A percentile compares a stretch with the other conserved stretches of the same genome.
These are phyloP conservation scores for Hymenoscyphus linearis DNA, from an alignment of 2,329 filamentous ascomycete genomes.

Conservation along the genomic window DNA sequence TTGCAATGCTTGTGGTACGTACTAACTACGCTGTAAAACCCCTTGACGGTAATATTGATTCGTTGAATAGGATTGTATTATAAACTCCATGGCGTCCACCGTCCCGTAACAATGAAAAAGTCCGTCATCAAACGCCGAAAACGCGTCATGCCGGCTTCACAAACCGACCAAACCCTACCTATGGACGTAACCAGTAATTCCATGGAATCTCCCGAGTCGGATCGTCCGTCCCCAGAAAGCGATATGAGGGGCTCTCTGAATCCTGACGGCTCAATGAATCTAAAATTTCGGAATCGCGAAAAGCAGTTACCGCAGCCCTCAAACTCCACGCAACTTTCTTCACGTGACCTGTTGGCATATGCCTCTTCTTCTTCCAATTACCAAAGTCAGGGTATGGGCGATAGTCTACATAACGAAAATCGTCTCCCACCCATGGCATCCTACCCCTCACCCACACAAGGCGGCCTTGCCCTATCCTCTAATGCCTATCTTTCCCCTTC, in stretches of 20 bases:
- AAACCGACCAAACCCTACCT: constrained; percentile 37
- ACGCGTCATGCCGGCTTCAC: constrained; percentile 77
- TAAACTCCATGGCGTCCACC: constrained; percentile 89
- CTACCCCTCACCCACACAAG: constrained; percentile 37
- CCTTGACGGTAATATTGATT: constrained; percentile 14
- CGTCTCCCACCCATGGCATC: constrained; percentile 46
- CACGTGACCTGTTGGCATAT: constrained; percentile 41
- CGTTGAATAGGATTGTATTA: constrained; percentile 68
- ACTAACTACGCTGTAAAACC: constrained; percentile 21
- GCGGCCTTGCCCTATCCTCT: constrained; percentile 54
- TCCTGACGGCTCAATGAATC: constrained; percentile 59
- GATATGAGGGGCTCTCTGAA: constrained; percentile 48
- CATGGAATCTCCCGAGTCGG: constrained; percentile 31
- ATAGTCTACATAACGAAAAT: constrained; percentile 51
- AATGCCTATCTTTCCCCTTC: constrained; percentile 54
- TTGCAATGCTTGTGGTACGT: constrained; percentile 94
- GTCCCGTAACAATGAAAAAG: constrained; percentile 98
- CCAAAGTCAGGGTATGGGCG: constrained; percentile 23
- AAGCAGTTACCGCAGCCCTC: constrained; percentile 29
- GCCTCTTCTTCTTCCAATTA: constrained; percentile 31
- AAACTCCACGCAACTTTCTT: constrained; percentile 25
- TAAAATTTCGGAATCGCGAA: constrained; percentile 49
- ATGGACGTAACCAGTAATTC: constrained; percentile 40
- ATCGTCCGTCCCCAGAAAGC: constrained; percentile 26
- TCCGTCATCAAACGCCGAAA: constrained; percentile 94